Conservation (phyloP, 202 grass and related monocot genomes). For the Schoenoplectus tabernaemontani region DNA sequence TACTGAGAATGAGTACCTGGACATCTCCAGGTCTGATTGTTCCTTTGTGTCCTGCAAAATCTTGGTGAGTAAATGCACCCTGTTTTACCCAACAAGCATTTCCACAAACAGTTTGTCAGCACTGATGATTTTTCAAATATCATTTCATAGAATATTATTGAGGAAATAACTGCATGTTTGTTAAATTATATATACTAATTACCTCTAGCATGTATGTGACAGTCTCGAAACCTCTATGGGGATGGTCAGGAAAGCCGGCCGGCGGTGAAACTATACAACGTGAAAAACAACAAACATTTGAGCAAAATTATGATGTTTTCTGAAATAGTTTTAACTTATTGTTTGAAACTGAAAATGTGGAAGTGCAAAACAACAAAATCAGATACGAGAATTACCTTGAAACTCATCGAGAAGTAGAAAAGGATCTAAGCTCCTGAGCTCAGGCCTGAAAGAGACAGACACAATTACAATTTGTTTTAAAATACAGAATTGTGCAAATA, state of each 20-base stretch:
- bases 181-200: neutral
- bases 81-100: slow-evolving; percentile 25
- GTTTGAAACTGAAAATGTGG: neutral
- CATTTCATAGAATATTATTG: neutral
- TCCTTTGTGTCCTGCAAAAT: slow-evolving; percentile 70
- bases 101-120: slow-evolving; percentile 34
- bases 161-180: neutral
- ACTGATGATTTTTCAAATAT: neutral
- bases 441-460: slow-evolving; percentile 33
- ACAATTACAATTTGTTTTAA: neutral
- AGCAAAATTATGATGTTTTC: neutral
- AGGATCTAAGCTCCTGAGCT: slow-evolving; percentile 65
- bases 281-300: neutral
- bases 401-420: slow-evolving; percentile 87
- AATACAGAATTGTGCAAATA: slow-evolving; percentile 4
- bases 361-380: neutral
- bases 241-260: slow-evolving; percentile 83
- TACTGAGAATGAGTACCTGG: slow-evolving; percentile 32
- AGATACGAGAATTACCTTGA: slow-evolving; percentile 28
- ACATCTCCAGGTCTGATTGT: slow-evolving; percentile 64
- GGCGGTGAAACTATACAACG: slow-evolving; percentile 47
- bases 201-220: slow-evolving; percentile 94
- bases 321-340: neutral
- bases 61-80: slow-evolving; percentile 70
- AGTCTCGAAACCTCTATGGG: slow-evolving; percentile 82